Evolutionary conservation across 1,284 basidiomycete genomes (phyloP), one percentile per base, ranked within the genome.

Genomic region (Tylopilus orsonianus): DNA sequence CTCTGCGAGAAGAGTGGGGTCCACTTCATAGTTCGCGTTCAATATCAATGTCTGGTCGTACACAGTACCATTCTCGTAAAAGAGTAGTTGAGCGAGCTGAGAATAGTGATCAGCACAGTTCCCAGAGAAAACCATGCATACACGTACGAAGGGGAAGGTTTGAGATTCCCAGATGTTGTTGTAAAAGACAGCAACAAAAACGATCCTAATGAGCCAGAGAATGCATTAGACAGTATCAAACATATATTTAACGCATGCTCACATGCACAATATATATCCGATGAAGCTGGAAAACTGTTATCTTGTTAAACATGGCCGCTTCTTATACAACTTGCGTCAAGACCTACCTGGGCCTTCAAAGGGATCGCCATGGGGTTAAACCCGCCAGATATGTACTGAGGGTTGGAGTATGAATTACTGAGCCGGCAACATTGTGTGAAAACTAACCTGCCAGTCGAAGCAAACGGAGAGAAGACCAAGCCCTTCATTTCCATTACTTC

Each of bases 401-500:
- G 59, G 68, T 23, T 2, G 2, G 5, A 2, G 16, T 20, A 19
- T 51, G 18, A 54, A 8, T 30, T 4, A 35, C 8, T 0, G 12
- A 0, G 2, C 6, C 4, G 7, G 7, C 8, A 7, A 3, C 18
- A 7, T 14, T 5, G 3, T 4, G 8, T 20, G 3, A 33, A 41
- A 46, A 61, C 52, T 33, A 46, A 65, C 61, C 64, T 66, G 74
- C 80, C 82, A 85, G 59, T 85, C 81, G 38, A 84, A 73, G 54
- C 73, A 78, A 50, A 81, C 58, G 6, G 75, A 71, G 20, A 79
- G 58, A 27, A 80, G 52, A 8, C 75, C 77, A 19, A 80, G 70
- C 14, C 78, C 78, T 59, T 83, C 77, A 50, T 85, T 82, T 52
- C 80, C 80, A 54, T 78, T 78, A 4, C 72, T 77, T 20, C 81